Evolutionary conservation across 768 basidiomycete genomes (phyloP).

Genomic region (Lentinula raphanica): DNA sequence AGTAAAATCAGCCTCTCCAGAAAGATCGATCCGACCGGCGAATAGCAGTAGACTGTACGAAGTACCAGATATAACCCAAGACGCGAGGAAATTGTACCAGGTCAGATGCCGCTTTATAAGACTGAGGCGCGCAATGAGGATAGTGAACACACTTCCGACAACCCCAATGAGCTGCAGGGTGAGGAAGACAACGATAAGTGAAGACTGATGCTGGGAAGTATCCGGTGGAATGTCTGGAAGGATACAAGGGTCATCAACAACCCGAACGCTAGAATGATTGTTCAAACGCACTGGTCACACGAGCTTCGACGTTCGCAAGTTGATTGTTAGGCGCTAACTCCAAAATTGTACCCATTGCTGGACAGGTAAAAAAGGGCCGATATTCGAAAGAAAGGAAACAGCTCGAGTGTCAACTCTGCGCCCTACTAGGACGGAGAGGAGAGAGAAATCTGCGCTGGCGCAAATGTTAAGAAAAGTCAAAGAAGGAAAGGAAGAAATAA

Average conservation of each 20-base stretch:
- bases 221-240: neutral
- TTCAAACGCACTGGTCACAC: neutral
- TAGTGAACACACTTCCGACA: slow-evolving; percentile 13
- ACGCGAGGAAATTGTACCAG: slow-evolving; percentile 25
- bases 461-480: neutral
- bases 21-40: slow-evolving; percentile 13
- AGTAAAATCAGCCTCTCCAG: neutral
- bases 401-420: neutral
- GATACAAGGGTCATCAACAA: neutral
- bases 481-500: neutral
- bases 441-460: neutral
- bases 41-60: slow-evolving; percentile 24
- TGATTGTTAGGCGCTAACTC: no score
- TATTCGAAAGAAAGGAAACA: neutral
- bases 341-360: no score
- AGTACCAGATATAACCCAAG: slow-evolving; percentile 24
- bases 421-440: neutral
- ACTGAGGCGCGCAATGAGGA: slow-evolving; percentile 5
- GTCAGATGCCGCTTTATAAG: slow-evolving; percentile 20
- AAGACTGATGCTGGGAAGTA: neutral
- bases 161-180: slow-evolving; percentile 21
- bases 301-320: no score
- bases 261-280: neutral
- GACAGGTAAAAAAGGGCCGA: no score
- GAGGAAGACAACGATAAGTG: slow-evolving; percentile 18